These are phyloP conservation scores for Aspergillus texensis DNA, from an alignment of 2,329 filamentous ascomycete genomes.

Conservation along the genomic window DNA sequence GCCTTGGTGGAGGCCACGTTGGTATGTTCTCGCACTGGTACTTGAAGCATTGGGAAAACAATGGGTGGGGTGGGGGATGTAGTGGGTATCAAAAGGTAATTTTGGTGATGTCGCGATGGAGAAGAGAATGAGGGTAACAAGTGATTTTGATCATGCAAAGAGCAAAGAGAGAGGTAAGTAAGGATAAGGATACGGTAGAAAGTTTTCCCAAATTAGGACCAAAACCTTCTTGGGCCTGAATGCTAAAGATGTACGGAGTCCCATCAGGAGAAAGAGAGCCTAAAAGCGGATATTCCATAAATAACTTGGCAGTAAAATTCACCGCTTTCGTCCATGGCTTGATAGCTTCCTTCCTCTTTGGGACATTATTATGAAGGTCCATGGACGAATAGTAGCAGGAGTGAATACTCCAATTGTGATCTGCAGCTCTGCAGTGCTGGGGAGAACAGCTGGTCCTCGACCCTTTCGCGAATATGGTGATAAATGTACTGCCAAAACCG, in stretches of 20 bases:
- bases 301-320: constrained; percentile 3
- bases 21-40: constrained; percentile 47
- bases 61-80: constrained; percentile 10
- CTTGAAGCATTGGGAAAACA: constrained; percentile 45
- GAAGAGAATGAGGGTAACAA: not conserved
- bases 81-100: constrained; percentile 2
- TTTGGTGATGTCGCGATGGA: not conserved
- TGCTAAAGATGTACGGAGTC: not conserved
- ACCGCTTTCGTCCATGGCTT: not conserved
- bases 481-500: too few relatives aligned
- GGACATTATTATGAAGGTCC: not conserved
- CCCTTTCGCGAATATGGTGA: too few relatives aligned
- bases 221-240: not conserved
- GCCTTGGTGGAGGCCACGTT: constrained; percentile 76
- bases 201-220: not conserved
- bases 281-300: constrained; percentile 8
- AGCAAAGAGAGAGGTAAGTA: not conserved
- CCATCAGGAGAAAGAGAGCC: constrained; percentile 1
- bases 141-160: not conserved
- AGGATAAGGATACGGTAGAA: not conserved
- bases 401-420: too few relatives aligned
- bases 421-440: too few relatives aligned
- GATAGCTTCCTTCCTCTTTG: not conserved
- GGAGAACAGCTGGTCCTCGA: too few relatives aligned
- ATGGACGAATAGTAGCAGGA: too few relatives aligned